phyloP scores from a whole-genome alignment of 345 rosid genomes.

The Cardamine resedifolia region DNA sequence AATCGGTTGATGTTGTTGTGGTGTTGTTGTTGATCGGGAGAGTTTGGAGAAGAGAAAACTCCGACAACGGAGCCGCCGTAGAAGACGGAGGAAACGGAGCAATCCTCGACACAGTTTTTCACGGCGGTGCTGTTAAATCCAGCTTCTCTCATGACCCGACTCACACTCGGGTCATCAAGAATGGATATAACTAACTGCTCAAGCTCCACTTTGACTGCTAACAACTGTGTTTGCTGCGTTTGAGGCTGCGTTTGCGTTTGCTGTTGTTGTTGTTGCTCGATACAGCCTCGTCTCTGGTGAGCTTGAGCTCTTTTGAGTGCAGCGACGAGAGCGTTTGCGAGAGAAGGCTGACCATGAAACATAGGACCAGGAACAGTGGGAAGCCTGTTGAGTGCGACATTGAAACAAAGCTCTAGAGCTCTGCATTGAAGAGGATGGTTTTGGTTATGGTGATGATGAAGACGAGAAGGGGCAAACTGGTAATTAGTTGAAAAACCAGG shows the following conservation, averaged over 20 bases:
- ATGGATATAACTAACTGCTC: constrained; percentile 73
- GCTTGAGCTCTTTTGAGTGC: constrained; percentile 85
- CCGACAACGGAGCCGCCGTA: constrained; percentile 56
- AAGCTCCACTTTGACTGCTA: constrained; percentile 67
- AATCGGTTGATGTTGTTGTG: constrained; percentile 29
- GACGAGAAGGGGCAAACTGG: constrained; percentile 44
- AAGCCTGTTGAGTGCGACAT: constrained; percentile 75
- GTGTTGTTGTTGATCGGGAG: constrained; percentile 48
- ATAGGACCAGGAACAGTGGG: constrained; percentile 57
- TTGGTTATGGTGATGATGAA: constrained; percentile 35
- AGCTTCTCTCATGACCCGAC: constrained; percentile 93
- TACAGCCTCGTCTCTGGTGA: constrained; percentile 71
- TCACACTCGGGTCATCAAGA: constrained; percentile 81
- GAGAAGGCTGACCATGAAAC: constrained; percentile 54
- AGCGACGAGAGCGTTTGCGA: constrained; percentile 74
- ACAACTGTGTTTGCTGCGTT: constrained; percentile 45
- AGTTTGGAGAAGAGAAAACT: constrained; percentile 78
- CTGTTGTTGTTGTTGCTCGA: constrained; percentile 59
- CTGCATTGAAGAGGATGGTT: constrained; percentile 68
- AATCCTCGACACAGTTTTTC: constrained; percentile 70
- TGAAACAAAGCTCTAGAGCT: constrained; percentile 85
- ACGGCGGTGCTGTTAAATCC: constrained; percentile 82
- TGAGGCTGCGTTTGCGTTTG: constrained; percentile 48
- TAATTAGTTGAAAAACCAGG: constrained; percentile 41
- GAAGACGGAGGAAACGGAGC: constrained; percentile 60